Base-by-base conservation (phyloP, 495 filamentous ascomycete species). In the Neurospora discreta region DNA sequence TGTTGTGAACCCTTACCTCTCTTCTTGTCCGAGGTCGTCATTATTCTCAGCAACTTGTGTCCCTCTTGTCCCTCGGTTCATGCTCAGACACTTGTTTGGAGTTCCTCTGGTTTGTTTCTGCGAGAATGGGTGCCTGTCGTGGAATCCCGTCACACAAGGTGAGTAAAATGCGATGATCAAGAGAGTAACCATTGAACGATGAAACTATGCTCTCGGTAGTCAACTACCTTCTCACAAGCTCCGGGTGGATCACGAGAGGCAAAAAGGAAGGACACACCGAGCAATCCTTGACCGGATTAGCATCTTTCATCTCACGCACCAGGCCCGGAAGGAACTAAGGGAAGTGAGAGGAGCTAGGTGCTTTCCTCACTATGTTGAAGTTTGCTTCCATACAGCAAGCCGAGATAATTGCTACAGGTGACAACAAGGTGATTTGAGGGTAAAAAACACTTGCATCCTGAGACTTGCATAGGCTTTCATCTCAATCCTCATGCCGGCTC, bases 21-120 rank as follows among this genome's bases (percentile, higher is more conserved):
- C n/a, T n/a, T n/a, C n/a, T 5, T 2, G 23, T 3, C 44, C 2
- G 2, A 23, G 20, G 10, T 0, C 20, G 10, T 52, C 0, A 13
- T 46, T 2, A 3, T 13, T 3, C 0, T 9, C 0, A 20, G 5
- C n/a, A 46, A 46, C 3, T 5, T 0, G 10, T 1, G 0, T 23
- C 10, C 20, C 10, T 26, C 0, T 13, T 7, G 44, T 1, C 5
- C 20, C 10, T 0, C 5, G 5, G 20, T 1, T 26, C 20, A 15
- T 5, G 6, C 20, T 26, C 20, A 11, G 2, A 0, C 46, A 26
- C 46, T 26, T 3, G 1, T 52, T 20, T 6, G 11, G 18, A 10
- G n/a, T 26, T 0, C 1, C 11, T 15, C 44, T 26, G 13, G 44
- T 10, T 6, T 52, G 1, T 23, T 6, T 23, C 23, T 20, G 10